Conservation (phyloP, 768 basidiomycete species). For the Panaeolus papilionaceus region DNA sequence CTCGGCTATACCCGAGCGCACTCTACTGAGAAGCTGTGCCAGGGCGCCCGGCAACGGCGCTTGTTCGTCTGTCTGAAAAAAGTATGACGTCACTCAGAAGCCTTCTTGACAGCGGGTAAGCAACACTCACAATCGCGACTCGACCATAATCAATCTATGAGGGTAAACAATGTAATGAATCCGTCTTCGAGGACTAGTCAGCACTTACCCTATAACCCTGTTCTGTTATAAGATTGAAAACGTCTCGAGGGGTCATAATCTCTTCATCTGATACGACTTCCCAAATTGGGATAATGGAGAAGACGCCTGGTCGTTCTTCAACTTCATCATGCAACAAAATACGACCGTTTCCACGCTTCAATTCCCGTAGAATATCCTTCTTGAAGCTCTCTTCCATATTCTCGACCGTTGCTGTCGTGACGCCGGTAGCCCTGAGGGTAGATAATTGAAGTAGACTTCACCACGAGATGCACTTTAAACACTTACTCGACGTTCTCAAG, state of each 20-base stretch:
- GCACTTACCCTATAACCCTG: slow-evolving; percentile 77
- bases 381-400: slow-evolving; percentile 90
- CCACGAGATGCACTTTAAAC: neutral
- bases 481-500: slow-evolving; percentile 94
- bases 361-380: slow-evolving; percentile 84
- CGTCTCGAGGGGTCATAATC: slow-evolving; percentile 88
- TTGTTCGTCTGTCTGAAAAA: slow-evolving; percentile 88
- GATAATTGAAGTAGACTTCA: neutral
- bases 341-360: slow-evolving; percentile 72
- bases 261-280: slow-evolving; percentile 83
- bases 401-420: slow-evolving; percentile 90
- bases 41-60: slow-evolving; percentile 92
- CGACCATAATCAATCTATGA: slow-evolving; percentile 82
- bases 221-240: slow-evolving; percentile 72
- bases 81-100: slow-evolving; percentile 19
- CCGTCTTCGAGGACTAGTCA: neutral
- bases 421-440: slow-evolving; percentile 81
- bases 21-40: slow-evolving; percentile 76
- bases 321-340: slow-evolving; percentile 95
- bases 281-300: slow-evolving; percentile 94
- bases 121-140: slow-evolving; percentile 80
- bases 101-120: slow-evolving; percentile 4
- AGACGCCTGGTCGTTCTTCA: slow-evolving; percentile 89
- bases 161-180: neutral
- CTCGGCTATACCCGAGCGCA: slow-evolving; percentile 60